Evolutionary conservation across 805 yeast species (phyloP).

Genomic region (Lipomyces lipofer): DNA sequence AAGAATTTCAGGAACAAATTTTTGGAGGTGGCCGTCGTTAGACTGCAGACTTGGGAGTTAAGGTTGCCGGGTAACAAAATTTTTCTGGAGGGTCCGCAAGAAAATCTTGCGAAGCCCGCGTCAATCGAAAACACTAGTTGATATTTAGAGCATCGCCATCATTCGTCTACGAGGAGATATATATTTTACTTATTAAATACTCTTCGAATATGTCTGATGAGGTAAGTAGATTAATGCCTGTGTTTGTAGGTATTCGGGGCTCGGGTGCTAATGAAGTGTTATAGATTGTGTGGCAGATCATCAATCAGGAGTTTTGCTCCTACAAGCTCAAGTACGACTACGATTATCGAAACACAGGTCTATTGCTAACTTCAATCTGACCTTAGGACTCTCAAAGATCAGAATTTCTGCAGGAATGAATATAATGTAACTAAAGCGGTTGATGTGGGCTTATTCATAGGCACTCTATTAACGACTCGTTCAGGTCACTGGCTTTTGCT

Average conservation of each 20-base stretch:
- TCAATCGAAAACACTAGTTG: too few species aligned
- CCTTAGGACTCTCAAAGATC: slow-evolving; percentile 68
- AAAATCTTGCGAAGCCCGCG: too few species aligned
- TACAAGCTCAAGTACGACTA: slow-evolving; percentile 64
- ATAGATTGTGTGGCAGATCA: slow-evolving; percentile 93
- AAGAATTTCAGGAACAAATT: too few species aligned
- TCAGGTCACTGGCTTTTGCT: slow-evolving; percentile 77
- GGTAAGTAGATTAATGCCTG: too few species aligned
- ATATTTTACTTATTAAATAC: not conserved
- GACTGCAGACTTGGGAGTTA: too few species aligned
- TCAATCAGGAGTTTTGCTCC: slow-evolving; percentile 93
- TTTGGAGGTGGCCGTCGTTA: too few species aligned
- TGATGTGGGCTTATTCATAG: not conserved
- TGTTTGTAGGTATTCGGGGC: not conserved
- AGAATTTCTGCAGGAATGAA: slow-evolving; percentile 92
- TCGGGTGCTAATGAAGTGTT: not conserved
- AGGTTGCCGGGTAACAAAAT: too few species aligned
- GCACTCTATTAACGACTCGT: not conserved
- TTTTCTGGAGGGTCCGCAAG: too few species aligned
- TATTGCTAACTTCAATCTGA: not conserved
- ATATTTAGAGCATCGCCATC: too few species aligned
- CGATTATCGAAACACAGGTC: not conserved
- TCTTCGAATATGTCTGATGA: too few species aligned
- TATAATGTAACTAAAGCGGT: slow-evolving; percentile 58
- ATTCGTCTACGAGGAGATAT: too few species aligned